A percentile compares a stretch with the other conserved stretches of the same genome.
Evolutionary conservation across 257 asterid genomes (phyloP).

Genomic region (Rauvolfia tetraphylla): DNA sequence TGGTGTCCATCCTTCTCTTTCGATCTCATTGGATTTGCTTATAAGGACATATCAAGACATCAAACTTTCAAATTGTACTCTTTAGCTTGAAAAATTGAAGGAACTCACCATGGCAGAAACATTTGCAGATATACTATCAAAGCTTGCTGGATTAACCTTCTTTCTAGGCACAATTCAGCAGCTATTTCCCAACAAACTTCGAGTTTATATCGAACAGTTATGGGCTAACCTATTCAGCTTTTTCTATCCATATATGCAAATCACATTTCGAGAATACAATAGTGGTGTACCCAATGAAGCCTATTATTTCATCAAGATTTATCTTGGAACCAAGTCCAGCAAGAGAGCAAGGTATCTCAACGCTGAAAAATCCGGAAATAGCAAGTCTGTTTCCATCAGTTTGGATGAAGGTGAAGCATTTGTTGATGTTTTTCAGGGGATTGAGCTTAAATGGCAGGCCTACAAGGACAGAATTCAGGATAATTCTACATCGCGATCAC

Average conservation of each 20-base stretch:
- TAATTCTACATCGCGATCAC: not conserved
- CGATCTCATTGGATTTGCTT: too few species aligned
- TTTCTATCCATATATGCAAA: slow-evolving; percentile 18
- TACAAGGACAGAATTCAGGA: not conserved
- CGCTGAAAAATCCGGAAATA: slow-evolving; percentile 10
- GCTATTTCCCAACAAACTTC: not conserved
- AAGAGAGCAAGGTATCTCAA: slow-evolving; percentile 19
- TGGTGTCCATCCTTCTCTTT: too few species aligned
- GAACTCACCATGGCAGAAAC: not conserved
- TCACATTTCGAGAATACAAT: slow-evolving; percentile 11
- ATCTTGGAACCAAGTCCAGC: slow-evolving; percentile 26
- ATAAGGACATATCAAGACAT: too few species aligned
- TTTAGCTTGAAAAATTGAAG: not conserved
- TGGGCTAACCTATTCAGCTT: not conserved
- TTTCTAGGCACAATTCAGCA: slow-evolving; percentile 9
- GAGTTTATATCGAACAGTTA: not conserved
- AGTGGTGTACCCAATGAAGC: slow-evolving; percentile 13
- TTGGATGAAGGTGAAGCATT: slow-evolving; percentile 25
- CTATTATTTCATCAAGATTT: slow-evolving; percentile 16
- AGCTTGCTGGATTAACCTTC: slow-evolving; percentile 12
- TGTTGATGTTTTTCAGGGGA: slow-evolving; percentile 15
- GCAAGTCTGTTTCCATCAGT: slow-evolving; percentile 21
- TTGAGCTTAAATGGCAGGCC: slow-evolving; percentile 21
- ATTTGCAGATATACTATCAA: not conserved
- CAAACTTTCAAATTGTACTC: not conserved